Evolutionary conservation across 1,284 basidiomycete species (phyloP), one percentile per base, ranked within the genome.

Genomic region (Schizophyllum commune): DNA sequence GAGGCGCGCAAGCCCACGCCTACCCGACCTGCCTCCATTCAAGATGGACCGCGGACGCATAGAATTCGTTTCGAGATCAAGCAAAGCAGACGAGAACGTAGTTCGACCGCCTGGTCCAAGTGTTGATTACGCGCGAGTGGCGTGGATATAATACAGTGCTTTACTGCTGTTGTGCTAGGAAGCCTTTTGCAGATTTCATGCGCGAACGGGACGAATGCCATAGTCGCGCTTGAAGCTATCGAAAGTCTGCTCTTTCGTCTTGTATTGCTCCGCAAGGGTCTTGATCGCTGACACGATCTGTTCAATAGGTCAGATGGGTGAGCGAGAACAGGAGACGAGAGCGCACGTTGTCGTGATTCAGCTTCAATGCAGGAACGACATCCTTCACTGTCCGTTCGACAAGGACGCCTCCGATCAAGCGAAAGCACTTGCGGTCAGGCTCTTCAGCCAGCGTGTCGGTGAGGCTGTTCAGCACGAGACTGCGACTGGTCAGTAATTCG

Each of bases 331-430:
- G 55, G 51, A 39, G 32, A 52, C 32, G 4, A 3, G 20, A 8
- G 74, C 87, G 65, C 68, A 94, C 92, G 63, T 93, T 92, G 68
- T 92, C 84, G 60, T 85, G 82, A 70, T 95, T 96, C 15, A 88
- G 92, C 73, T 92, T 84, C 53, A 98, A 75, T 21, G 91, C 88
- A 52, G 96, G 96, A 34, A 94, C 87, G 34, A 99, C 94, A 68
- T 99, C 97, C 71, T 91, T 89, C 55, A 99, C 97, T 0, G 94
- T 98, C 56, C 96, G 84, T 74, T 99, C 95, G 27, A 98, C 96
- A 8, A 99, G 83, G 1, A 98, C 89, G 32, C 96, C 97, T 11
- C 97, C 97, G 64, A 99, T 92, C 66, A 99, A 81, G 57, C 97
- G 88, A 77, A 98, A 99, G 75, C 97, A 99, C 76, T 94, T 95